phyloP scores from a whole-genome alignment of 805 yeast species.

The Ogataea dorogensis region DNA sequence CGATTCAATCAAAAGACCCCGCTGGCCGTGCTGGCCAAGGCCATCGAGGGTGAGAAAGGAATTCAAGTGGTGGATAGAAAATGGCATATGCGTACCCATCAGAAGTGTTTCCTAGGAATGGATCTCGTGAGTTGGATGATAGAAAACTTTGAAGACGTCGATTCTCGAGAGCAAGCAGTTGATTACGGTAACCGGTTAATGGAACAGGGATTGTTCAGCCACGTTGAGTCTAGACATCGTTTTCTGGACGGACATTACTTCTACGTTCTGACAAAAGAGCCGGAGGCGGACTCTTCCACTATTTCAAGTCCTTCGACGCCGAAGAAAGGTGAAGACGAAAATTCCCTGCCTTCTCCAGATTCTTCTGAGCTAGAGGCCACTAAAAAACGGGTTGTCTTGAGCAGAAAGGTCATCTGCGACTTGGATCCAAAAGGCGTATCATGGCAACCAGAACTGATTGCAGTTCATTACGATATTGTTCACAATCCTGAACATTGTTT shows the following conservation, averaged over 20 bases:
- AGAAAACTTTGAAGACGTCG: conserved; percentile 74
- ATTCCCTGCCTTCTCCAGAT: background rate
- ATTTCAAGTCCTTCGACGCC: conserved; percentile 15
- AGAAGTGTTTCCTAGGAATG: conserved; percentile 77
- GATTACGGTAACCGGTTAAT: conserved; percentile 75
- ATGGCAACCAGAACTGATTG: conserved; percentile 71
- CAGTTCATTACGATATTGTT: conserved; percentile 86
- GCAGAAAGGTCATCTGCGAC: conserved; percentile 65
- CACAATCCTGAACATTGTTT: conserved; percentile 95
- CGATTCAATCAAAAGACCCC: conserved; percentile 49
- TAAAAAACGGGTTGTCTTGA: conserved; percentile 47
- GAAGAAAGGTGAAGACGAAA: conserved; percentile 6
- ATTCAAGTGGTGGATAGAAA: conserved; percentile 70
- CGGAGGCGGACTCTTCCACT: conserved; percentile 33
- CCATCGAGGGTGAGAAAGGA: conserved; percentile 65
- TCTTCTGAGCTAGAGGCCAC: conserved; percentile 1
- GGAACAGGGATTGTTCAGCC: conserved; percentile 70
- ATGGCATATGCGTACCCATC: conserved; percentile 87
- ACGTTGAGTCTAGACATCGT: conserved; percentile 79
- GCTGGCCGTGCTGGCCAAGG: conserved; percentile 54
- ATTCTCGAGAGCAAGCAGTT: conserved; percentile 79
- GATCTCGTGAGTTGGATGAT: conserved; percentile 86
- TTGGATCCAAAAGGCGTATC: conserved; percentile 74
- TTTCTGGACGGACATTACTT: conserved; percentile 93
- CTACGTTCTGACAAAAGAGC: conserved; percentile 66